These are phyloP conservation scores for Vicia faba DNA, from an alignment of 306 rosid species.

Conservation along the genomic window DNA sequence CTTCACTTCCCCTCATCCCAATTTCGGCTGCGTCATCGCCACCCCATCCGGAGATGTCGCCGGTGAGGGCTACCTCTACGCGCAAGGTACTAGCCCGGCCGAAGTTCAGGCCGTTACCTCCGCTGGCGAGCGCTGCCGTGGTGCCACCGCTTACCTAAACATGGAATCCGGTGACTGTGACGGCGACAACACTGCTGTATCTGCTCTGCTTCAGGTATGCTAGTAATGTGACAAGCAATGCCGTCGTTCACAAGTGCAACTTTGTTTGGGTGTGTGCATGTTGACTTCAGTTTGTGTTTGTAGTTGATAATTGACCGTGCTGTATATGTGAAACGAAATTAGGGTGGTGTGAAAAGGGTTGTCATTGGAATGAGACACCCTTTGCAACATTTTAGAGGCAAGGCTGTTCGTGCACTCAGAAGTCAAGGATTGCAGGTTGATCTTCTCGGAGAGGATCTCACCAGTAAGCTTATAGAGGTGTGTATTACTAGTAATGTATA, in stretches of 20 bases:
- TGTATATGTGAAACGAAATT: conserved; percentile 49
- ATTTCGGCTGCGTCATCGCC: conserved; percentile 83
- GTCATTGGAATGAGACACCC: conserved; percentile 95
- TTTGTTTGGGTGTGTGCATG: background rate
- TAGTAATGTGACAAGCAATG: background rate
- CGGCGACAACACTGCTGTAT: conserved; percentile 73
- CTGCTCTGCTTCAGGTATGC: conserved; percentile 77
- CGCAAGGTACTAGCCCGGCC: conserved; percentile 84
- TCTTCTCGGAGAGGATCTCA: conserved; percentile 86
- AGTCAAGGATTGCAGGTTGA: conserved; percentile 77
- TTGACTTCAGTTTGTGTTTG: background rate
- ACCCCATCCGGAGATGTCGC: conserved; percentile 57
- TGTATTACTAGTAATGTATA: background rate
- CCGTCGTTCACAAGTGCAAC: conserved; percentile 4
- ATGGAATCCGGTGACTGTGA: conserved; percentile 94
- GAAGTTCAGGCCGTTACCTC: conserved; percentile 75
- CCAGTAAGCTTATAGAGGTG: conserved; percentile 68
- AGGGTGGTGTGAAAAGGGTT: conserved; percentile 86
- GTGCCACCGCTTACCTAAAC: conserved; percentile 77
- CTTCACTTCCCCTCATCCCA: conserved; percentile 85
- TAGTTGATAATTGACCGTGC: conserved; percentile 39
- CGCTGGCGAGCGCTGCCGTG: conserved; percentile 52
- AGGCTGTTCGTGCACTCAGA: conserved; percentile 73
- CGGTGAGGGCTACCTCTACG: conserved; percentile 86
- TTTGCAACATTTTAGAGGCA: conserved; percentile 81